A percentile compares a stretch with the other conserved stretches of the same genome.
Evolutionary conservation across 805 yeast genomes (phyloP).

Genomic region (Kazachstania kunashirensis): DNA sequence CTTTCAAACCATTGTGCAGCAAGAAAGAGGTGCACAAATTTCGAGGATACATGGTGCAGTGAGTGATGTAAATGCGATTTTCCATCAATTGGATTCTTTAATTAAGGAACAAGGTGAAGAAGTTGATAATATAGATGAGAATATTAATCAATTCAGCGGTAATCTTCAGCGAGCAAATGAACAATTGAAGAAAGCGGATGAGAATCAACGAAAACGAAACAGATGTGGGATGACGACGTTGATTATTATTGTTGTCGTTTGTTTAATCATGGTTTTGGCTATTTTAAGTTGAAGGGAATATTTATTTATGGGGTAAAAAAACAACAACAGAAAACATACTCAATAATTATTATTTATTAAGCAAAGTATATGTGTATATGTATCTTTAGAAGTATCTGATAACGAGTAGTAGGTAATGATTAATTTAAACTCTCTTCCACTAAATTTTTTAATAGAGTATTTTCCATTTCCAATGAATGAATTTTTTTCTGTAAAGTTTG

Average conservation of each 20-base stretch:
- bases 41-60: slow-evolving; percentile 67
- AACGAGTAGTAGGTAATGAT: too few species aligned
- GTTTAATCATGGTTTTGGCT: slow-evolving; percentile 49
- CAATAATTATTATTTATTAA: not conserved
- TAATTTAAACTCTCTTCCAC: too few species aligned
- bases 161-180: slow-evolving; percentile 62
- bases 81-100: slow-evolving; percentile 66
- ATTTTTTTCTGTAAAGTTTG: slow-evolving; percentile 59
- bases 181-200: slow-evolving; percentile 65
- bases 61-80: slow-evolving; percentile 75
- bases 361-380: not conserved
- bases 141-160: slow-evolving; percentile 50
- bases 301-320: too few species aligned
- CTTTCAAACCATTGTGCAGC: slow-evolving; percentile 53
- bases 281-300: slow-evolving; percentile 8
- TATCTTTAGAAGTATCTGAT: too few species aligned
- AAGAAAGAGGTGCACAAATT: slow-evolving; percentile 68
- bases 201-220: slow-evolving; percentile 57
- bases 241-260: slow-evolving; percentile 46
- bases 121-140: slow-evolving; percentile 75
- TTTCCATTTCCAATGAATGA: slow-evolving; percentile 87
- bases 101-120: slow-evolving; percentile 81
- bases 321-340: too few species aligned
- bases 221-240: slow-evolving; percentile 67
- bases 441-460: slow-evolving; percentile 68